Evolutionary conservation across 768 basidiomycete species (phyloP).

Genomic region (Imleria badia): DNA sequence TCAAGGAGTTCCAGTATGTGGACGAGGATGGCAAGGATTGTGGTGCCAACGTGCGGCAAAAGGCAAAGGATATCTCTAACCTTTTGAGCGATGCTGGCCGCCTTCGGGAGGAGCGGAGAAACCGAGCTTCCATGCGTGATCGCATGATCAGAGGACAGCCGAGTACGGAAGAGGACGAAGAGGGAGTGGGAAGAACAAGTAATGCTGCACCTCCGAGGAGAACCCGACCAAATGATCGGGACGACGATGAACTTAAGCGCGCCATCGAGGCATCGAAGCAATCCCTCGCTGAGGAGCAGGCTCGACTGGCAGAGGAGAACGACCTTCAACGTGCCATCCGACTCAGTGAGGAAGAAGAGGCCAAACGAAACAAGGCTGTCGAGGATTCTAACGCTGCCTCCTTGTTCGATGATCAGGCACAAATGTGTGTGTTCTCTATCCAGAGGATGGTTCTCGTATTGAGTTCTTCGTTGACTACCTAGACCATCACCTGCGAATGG

Average conservation of each 20-base stretch:
- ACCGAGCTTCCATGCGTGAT: constrained; percentile 90
- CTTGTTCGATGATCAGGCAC: constrained; percentile 85
- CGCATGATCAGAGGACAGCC: constrained; percentile 76
- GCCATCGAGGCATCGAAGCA: constrained; percentile 93
- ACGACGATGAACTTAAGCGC: constrained; percentile 80
- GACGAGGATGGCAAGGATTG: constrained; percentile 97
- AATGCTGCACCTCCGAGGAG: constrained; percentile 18
- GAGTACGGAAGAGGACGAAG: constrained; percentile 36
- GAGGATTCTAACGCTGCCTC: constrained; percentile 71
- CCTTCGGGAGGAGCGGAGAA: constrained; percentile 79
- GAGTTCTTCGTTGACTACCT: constrained; percentile 1
- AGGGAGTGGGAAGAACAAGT: constrained; percentile 4
- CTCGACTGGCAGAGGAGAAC: constrained; percentile 63
- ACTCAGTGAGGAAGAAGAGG: constrained; percentile 91
- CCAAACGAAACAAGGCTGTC: constrained; percentile 62
- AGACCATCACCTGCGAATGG: constrained; percentile 34
- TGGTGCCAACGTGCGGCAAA: constrained; percentile 96
- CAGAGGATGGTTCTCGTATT: constrained; percentile 1
- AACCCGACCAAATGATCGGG: constrained; percentile 37
- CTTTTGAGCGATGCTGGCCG: constrained; percentile 84
- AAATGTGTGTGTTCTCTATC: constrained; percentile 53
- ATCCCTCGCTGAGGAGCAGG: constrained; percentile 67
- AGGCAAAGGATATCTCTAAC: constrained; percentile 98
- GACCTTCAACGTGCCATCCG: constrained; percentile 82
- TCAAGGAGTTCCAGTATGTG: constrained; percentile 96